Conservation (phyloP, 805 yeast species). For the Jamesozyma spencerorum region DNA sequence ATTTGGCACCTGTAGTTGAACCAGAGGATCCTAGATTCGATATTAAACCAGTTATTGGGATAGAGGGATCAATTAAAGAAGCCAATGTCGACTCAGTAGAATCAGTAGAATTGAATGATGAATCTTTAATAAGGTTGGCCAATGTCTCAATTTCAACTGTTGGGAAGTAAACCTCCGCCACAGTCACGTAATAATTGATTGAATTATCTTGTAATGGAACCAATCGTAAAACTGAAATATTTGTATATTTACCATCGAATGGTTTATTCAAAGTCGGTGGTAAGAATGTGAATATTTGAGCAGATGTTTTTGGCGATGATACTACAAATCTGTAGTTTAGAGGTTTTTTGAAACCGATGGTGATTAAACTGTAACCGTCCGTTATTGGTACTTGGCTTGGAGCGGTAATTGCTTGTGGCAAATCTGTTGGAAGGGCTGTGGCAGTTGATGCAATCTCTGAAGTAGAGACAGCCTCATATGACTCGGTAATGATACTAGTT, state of each 20-base stretch:
- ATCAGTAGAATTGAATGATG: slow-evolving; percentile 48
- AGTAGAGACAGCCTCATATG: background rate
- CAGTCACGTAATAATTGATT: slow-evolving; percentile 64
- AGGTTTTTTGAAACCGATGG: slow-evolving; percentile 49
- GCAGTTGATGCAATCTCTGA: slow-evolving; percentile 4
- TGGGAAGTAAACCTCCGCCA: slow-evolving; percentile 83
- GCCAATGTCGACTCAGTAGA: slow-evolving; percentile 50
- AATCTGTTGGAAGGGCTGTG: slow-evolving; percentile 37
- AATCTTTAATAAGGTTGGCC: slow-evolving; percentile 43
- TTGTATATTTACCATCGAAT: slow-evolving; percentile 32
- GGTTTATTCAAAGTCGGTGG: slow-evolving; percentile 64
- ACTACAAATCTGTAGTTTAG: slow-evolving; percentile 83
- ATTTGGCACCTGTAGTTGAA: slow-evolving; percentile 21
- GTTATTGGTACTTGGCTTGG: slow-evolving; percentile 30
- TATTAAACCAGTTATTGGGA: slow-evolving; percentile 24
- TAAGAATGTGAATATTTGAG: slow-evolving; percentile 55
- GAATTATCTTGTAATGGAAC: slow-evolving; percentile 60
- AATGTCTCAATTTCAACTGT: slow-evolving; percentile 39
- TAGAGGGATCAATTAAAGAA: slow-evolving; percentile 49
- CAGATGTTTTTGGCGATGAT: slow-evolving; percentile 75
- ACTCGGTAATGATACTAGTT: slow-evolving; percentile 33
- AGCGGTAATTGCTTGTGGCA: slow-evolving; percentile 33
- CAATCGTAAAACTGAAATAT: slow-evolving; percentile 58
- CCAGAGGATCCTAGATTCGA: slow-evolving; percentile 43
- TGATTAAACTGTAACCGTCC: slow-evolving; percentile 20